Evolutionary conservation across 2,329 filamentous ascomycete genomes (phyloP), one percentile per base, ranked within the genome.

Genomic region (Penicillium sp.): DNA sequence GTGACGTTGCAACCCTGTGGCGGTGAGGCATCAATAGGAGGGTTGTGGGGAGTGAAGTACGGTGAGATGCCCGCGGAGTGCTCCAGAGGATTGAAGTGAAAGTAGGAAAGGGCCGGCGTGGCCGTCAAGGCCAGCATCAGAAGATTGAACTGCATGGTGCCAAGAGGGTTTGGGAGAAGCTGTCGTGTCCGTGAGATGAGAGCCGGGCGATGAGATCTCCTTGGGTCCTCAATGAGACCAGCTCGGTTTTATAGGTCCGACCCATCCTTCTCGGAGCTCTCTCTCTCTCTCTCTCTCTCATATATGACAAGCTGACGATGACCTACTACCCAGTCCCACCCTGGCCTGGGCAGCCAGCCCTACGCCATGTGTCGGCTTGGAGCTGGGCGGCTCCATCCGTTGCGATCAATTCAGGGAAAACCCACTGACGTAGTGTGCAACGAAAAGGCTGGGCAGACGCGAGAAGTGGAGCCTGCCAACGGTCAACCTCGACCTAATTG

Each of bases 31-130:
- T 72, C 70, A 5, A 67, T 50, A 1, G 68, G 71, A 25, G 77
- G 75, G 46, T 77, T 72, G 50, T 77, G 71, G 0, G 78, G 73
- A 54, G 80, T 77, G 46, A 79, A 82, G 56, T 82, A 82, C 0
- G 79, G 78, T 1, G 76, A 69, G 5, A 80, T 77, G n/a, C 78
- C 78, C 0, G 73, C 73, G 8, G 81, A 68, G 46, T 81, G 78
- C 26, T 79, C 66, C 2, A 81, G 66, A 0, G 78, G 74, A 45
- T 79, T 75, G 61, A 81, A 81, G 45, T 61, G 44, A 26, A 39
- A 40, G 13, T 43, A 42, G 11, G 48, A 39, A 41, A 41, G 13
- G 6, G 29, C 27, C 13, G 39, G 27, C 5, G 8, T 5, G 39
- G 39, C 39, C 28, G 39, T 32, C 8, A 41, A 13, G 13, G 39